Evolutionary conservation across 1,139 yeast genomes (phyloP).

Genomic region (Geotrichum restrictum): DNA sequence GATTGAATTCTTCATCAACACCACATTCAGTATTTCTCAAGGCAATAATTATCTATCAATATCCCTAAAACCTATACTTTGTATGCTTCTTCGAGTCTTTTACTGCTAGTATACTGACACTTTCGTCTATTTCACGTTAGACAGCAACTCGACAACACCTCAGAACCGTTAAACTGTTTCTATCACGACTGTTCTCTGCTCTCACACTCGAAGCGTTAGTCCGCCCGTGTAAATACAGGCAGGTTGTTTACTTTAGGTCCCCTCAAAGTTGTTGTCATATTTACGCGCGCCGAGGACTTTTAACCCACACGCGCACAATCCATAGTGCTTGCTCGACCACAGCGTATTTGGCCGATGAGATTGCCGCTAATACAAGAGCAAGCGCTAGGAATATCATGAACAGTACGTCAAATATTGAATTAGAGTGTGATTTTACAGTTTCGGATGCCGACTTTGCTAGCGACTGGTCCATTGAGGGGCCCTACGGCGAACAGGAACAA

Average conservation of each 20-base stretch:
- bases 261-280: background rate
- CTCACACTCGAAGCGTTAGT: background rate
- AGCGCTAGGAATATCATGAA: conserved; percentile 4
- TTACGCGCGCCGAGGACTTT: background rate
- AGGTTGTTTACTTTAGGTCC: background rate
- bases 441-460: conserved; percentile 11
- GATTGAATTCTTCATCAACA: too few species aligned
- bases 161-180: background rate
- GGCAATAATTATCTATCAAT: too few species aligned
- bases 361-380: background rate
- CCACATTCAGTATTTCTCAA: background rate
- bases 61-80: background rate
- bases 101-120: too few species aligned
- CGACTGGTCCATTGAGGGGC: conserved; percentile 3
- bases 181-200: background rate
- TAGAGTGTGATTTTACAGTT: background rate
- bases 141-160: too few species aligned
- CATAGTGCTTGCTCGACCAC: conserved; percentile 4
- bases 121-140: too few species aligned
- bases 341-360: background rate
- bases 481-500: too few species aligned
- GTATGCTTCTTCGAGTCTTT: background rate
- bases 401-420: background rate
- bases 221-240: background rate
- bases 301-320: background rate